Conservation (phyloP, 768 basidiomycete species). For the Podaxis carcinomalis region DNA sequence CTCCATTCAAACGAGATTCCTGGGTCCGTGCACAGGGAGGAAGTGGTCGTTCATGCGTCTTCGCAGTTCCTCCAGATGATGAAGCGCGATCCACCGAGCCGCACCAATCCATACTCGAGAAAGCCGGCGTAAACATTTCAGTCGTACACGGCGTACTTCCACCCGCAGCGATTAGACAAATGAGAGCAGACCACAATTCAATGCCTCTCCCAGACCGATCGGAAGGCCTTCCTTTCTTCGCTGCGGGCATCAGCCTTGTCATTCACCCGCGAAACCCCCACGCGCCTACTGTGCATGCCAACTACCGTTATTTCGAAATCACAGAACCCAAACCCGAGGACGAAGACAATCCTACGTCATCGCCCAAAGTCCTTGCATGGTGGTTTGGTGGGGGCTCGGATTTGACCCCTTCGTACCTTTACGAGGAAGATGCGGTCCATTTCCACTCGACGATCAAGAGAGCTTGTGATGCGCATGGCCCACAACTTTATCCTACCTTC, state of each 20-base stretch:
- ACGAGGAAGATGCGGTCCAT: slow-evolving; percentile 78
- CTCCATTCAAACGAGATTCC: slow-evolving; percentile 75
- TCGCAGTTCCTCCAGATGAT: slow-evolving; percentile 47
- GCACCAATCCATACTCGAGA: slow-evolving; percentile 67
- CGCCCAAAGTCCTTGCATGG: slow-evolving; percentile 74
- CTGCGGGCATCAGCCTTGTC: slow-evolving; percentile 88
- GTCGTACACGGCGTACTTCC: slow-evolving; percentile 87
- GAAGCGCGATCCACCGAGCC: slow-evolving; percentile 14
- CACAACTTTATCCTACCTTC: slow-evolving; percentile 67
- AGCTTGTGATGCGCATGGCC: slow-evolving; percentile 73
- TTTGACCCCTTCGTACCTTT: slow-evolving; percentile 91
- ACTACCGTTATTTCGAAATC: slow-evolving; percentile 97
- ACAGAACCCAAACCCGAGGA: slow-evolving; percentile 40
- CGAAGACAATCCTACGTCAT: slow-evolving; percentile 24
- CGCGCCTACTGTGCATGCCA: slow-evolving; percentile 91
- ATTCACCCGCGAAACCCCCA: slow-evolving; percentile 93
- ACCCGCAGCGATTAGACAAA: slow-evolving; percentile 86
- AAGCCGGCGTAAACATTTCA: slow-evolving; percentile 94
- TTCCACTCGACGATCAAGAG: slow-evolving; percentile 79
- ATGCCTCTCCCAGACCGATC: slow-evolving; percentile 62
- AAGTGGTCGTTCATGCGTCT: slow-evolving; percentile 78
- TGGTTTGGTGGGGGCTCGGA: slow-evolving; percentile 99
- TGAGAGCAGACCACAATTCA: slow-evolving; percentile 87
- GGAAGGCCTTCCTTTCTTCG: slow-evolving; percentile 84
- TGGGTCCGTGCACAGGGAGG: slow-evolving; percentile 76